These are phyloP conservation scores for Solanum tarijense DNA, from an alignment of 257 asterid species.

Conservation along the genomic window DNA sequence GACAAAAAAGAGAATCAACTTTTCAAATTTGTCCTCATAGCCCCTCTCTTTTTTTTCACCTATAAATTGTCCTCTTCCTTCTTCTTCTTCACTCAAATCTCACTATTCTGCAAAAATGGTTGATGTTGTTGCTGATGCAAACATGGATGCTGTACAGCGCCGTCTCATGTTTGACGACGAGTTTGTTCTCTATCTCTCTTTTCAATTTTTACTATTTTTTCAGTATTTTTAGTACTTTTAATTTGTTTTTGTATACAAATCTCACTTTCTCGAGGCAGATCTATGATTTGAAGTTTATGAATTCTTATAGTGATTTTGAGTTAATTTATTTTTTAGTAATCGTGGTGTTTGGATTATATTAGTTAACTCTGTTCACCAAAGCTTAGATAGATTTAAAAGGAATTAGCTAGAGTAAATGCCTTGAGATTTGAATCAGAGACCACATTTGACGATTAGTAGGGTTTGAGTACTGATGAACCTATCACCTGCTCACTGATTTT, in stretches of 20 bases:
- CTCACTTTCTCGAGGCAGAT: background rate
- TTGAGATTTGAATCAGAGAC: background rate
- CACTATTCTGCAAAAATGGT: constrained; percentile 24
- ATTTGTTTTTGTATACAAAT: background rate
- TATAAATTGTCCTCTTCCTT: background rate
- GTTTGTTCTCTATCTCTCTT: constrained; percentile 21
- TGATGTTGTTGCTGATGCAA: constrained; percentile 44
- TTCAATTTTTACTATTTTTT: background rate
- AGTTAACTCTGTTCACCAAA: background rate
- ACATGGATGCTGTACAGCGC: constrained; percentile 90
- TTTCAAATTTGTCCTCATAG: background rate
- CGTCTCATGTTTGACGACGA: constrained; percentile 98
- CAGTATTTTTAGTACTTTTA: too few relatives aligned
- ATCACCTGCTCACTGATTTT: background rate
- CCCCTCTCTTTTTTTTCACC: background rate
- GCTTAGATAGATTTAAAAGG: background rate
- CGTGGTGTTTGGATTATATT: background rate
- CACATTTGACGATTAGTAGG: background rate
- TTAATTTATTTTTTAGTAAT: background rate
- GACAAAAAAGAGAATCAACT: background rate
- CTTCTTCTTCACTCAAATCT: background rate
- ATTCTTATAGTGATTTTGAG: background rate
- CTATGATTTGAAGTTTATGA: background rate
- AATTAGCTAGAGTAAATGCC: background rate
- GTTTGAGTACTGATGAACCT: background rate